A percentile compares a stretch with the other conserved stretches of the same genome.
Evolutionary conservation across 768 basidiomycete genomes (phyloP).

Genomic region (Gautieria morchelliformis): DNA sequence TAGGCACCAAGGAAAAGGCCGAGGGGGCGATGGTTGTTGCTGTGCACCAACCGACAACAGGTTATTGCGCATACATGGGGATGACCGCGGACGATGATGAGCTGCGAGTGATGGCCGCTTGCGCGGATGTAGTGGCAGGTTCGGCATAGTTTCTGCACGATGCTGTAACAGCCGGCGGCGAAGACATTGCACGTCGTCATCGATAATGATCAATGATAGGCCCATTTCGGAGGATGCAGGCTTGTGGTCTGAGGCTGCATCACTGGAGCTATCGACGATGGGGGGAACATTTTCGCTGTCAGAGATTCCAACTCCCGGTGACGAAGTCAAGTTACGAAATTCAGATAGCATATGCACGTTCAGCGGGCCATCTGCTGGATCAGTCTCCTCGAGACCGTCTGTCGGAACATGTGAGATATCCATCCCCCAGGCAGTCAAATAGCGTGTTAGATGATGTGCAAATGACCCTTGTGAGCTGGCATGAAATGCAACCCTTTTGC

Average conservation of each 20-base stretch:
- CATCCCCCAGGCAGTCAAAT: conserved; percentile 92
- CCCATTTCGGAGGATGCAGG: conserved; percentile 36
- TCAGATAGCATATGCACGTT: neutral
- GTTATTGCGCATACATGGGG: conserved; percentile 63
- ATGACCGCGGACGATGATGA: conserved; percentile 70
- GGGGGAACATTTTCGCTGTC: neutral
- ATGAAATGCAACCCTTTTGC: conserved; percentile 75
- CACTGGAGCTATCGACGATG: neutral
- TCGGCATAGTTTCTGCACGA: conserved; percentile 44
- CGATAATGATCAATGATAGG: conserved; percentile 76
- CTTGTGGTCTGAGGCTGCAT: neutral
- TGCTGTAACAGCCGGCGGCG: conserved; percentile 64
- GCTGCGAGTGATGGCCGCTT: conserved; percentile 62
- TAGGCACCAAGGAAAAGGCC: conserved; percentile 32
- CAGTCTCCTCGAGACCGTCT: conserved; percentile 17
- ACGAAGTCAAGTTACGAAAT: conserved; percentile 28
- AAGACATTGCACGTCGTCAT: conserved; percentile 81
- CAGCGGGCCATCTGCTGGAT: conserved; percentile 1
- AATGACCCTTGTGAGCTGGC: conserved; percentile 83
- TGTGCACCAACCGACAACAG: conserved; percentile 23
- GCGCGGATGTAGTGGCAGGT: conserved; percentile 30
- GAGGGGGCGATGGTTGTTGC: conserved; percentile 17
- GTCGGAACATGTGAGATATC: conserved; percentile 66
- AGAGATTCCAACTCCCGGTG: conserved; percentile 12
- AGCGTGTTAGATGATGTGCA: conserved; percentile 86